Evolutionary conservation across 2,329 filamentous ascomycete species (phyloP).

Genomic region (Calonectria montana): DNA sequence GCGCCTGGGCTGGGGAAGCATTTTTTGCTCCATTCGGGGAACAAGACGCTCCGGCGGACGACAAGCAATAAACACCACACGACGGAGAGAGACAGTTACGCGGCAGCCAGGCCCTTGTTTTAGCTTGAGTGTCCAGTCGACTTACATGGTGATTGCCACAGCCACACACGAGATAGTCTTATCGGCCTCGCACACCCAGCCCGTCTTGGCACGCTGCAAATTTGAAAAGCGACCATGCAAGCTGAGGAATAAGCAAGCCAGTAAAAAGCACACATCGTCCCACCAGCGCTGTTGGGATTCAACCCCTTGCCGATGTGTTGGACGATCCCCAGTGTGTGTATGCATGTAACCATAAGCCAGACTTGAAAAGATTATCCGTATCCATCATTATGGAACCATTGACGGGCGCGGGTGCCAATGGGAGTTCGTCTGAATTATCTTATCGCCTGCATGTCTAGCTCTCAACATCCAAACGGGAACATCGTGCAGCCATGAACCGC

Average conservation of each 20-base stretch:
- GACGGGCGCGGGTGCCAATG: background rate
- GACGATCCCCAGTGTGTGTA: background rate
- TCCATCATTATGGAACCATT: background rate
- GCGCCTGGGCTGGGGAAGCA: background rate
- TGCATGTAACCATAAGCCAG: constrained; percentile 13
- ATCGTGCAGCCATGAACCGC: constrained; percentile 6
- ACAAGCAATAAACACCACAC: background rate
- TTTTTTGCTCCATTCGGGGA: background rate
- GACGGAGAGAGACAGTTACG: background rate
- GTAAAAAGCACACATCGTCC: constrained; percentile 8
- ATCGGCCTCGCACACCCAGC: background rate
- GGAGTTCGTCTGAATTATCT: background rate
- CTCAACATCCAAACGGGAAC: background rate
- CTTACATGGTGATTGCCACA: background rate
- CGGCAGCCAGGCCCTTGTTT: background rate
- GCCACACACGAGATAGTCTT: constrained; percentile 2
- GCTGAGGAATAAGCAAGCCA: constrained; percentile 1
- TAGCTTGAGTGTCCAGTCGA: constrained; percentile 5
- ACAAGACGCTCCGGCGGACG: background rate
- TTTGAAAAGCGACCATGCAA: background rate
- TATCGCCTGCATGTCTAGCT: constrained; percentile 4
- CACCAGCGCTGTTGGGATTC: constrained; percentile 2
- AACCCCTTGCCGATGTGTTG: constrained; percentile 11
- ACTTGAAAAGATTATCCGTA: constrained; percentile 8
- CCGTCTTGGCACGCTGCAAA: background rate